Percentiles rank a stretch among this genome's conserved stretches.
phyloP scores from a whole-genome alignment of 2,329 filamentous ascomycete genomes.

The Daldinia sp. region DNA sequence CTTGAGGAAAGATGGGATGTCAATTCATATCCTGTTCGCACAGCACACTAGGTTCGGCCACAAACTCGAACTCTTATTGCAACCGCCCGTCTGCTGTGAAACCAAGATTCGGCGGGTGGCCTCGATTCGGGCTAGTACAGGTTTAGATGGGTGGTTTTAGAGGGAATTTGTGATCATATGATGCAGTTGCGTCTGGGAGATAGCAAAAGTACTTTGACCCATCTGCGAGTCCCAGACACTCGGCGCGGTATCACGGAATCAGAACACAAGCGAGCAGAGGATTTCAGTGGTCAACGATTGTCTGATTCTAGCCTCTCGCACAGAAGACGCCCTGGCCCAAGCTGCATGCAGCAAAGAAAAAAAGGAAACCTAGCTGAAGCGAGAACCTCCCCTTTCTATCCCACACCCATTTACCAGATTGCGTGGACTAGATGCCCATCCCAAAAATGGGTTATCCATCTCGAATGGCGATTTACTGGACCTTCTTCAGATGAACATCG shows the following conservation, averaged over 20 bases:
- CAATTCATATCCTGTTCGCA: conserved; percentile 25
- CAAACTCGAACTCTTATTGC: conserved; percentile 30
- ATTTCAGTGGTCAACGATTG: conserved; percentile 40
- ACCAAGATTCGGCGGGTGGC: conserved; percentile 42
- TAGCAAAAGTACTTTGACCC: conserved; percentile 10
- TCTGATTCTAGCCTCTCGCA: conserved; percentile 39
- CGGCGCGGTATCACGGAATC: conserved; percentile 31
- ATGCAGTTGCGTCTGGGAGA: conserved; percentile 20
- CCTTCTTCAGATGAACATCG: conserved; percentile 49
- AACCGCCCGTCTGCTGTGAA: conserved; percentile 38
- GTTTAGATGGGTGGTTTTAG: conserved; percentile 19
- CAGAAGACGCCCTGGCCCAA: conserved; percentile 33
- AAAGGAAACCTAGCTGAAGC: conserved; percentile 27
- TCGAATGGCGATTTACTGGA: conserved; percentile 40
- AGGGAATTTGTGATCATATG: conserved; percentile 24
- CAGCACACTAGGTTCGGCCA: conserved; percentile 24
- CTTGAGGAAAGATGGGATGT: conserved; percentile 4
- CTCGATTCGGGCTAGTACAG: conserved; percentile 36
- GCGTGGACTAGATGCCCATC: conserved; percentile 19
- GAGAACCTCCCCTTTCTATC: conserved; percentile 34
- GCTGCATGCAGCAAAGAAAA: conserved; percentile 25
- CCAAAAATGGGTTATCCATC: conserved; percentile 1
- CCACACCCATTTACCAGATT: conserved; percentile 17
- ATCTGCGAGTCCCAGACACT: conserved; percentile 33
- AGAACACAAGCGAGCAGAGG: conserved; percentile 31